Percentiles rank a stretch among this genome's conserved stretches.
Conservation (phyloP, 2,329 filamentous ascomycete genomes). For the Exophiala phaeomuriformis region DNA sequence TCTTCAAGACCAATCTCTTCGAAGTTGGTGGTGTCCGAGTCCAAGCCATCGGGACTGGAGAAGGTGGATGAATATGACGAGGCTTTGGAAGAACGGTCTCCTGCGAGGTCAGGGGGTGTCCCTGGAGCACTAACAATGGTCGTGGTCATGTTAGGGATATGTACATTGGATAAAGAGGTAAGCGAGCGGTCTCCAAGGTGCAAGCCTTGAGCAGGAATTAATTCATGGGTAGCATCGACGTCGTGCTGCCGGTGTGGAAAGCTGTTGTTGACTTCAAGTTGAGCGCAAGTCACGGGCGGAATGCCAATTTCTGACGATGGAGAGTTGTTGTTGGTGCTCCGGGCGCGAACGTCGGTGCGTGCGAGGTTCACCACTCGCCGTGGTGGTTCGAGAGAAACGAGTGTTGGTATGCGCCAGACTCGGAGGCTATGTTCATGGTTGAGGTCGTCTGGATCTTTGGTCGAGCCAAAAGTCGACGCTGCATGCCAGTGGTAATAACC, state of each 20-base stretch:
- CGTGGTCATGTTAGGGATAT: conserved; percentile 37
- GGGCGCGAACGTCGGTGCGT: conserved; percentile 4
- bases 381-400: conserved; percentile 13
- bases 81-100: conserved; percentile 83
- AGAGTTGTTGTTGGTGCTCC: conserved; percentile 10
- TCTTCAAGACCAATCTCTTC: conserved; percentile 87
- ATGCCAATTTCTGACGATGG: conserved; percentile 18
- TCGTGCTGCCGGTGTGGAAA: conserved; percentile 7
- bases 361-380: conserved; percentile 6
- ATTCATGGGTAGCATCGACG: conserved; percentile 12
- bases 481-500: conserved; percentile 8
- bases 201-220: conserved; percentile 8
- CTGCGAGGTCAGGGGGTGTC: conserved; percentile 71
- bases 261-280: conserved; percentile 2
- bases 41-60: conserved; percentile 51
- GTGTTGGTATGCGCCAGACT: conserved; percentile 13
- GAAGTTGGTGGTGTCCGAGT: conserved; percentile 73
- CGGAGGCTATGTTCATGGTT: conserved; percentile 27
- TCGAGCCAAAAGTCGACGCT: conserved; percentile 16
- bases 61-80: conserved; percentile 76
- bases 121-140: conserved; percentile 45
- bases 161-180: conserved; percentile 11
- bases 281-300: conserved; percentile 9
- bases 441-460: conserved; percentile 37
- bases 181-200: conserved; percentile 15